phyloP scores from a whole-genome alignment of 805 yeast species.

The Yarrowia sp. region DNA sequence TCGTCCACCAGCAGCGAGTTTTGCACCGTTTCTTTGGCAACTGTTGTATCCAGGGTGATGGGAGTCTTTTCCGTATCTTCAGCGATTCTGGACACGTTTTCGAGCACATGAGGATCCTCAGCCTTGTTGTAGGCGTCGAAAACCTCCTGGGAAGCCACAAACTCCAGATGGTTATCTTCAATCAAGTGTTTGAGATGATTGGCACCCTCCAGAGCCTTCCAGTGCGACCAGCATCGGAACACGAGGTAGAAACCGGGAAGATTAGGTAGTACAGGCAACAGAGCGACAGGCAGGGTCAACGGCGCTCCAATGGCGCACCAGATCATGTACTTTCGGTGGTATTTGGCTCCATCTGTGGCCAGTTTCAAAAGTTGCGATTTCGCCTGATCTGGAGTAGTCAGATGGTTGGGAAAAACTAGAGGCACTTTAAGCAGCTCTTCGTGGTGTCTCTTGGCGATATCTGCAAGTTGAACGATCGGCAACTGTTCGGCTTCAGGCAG shows the following conservation, averaged over 20 bases:
- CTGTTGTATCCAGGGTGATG: not conserved
- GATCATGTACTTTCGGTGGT: slow-evolving; percentile 56
- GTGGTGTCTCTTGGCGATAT: slow-evolving; percentile 27
- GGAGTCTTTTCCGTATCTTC: not conserved
- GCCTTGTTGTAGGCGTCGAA: slow-evolving; percentile 32
- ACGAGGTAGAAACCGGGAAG: slow-evolving; percentile 85
- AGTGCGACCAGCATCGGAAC: slow-evolving; percentile 79
- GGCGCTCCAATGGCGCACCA: slow-evolving; percentile 63
- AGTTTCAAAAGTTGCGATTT: slow-evolving; percentile 43
- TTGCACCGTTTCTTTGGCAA: not conserved
- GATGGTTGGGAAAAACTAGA: slow-evolving; percentile 49
- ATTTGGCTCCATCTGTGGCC: slow-evolving; percentile 44
- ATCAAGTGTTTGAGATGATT: slow-evolving; percentile 59
- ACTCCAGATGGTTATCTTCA: slow-evolving; percentile 43
- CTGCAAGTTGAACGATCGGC: slow-evolving; percentile 29
- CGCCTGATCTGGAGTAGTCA: slow-evolving; percentile 38
- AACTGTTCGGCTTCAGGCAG: slow-evolving; percentile 26
- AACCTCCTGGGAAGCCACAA: slow-evolving; percentile 25
- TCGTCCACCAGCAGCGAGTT: slow-evolving; percentile 42
- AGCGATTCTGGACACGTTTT: not conserved
- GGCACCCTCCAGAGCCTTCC: slow-evolving; percentile 73
- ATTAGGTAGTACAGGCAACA: slow-evolving; percentile 85
- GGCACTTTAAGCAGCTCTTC: slow-evolving; percentile 34
- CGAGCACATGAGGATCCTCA: slow-evolving; percentile 35
- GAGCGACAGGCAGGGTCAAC: slow-evolving; percentile 70